phyloP scores from a whole-genome alignment of 495 filamentous ascomycete species.

The Penicillium goetzii region DNA sequence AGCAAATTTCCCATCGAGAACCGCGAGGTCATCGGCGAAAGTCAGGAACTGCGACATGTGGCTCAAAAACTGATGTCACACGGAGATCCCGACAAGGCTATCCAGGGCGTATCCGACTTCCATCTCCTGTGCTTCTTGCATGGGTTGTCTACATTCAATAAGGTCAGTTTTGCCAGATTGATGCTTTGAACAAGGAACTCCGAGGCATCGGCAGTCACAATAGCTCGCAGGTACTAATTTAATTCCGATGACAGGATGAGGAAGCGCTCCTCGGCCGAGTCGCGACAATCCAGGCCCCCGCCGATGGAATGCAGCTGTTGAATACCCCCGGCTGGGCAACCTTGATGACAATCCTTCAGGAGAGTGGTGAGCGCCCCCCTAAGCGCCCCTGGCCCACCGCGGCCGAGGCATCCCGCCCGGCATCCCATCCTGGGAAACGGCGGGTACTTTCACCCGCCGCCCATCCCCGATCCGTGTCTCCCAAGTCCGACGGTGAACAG shows the following conservation, averaged over 20 bases:
- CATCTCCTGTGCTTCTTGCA: slow-evolving; percentile 89
- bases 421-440: slow-evolving; percentile 37
- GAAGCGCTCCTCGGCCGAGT: slow-evolving; percentile 83
- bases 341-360: slow-evolving; percentile 86
- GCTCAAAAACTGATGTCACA: slow-evolving; percentile 63
- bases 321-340: slow-evolving; percentile 90
- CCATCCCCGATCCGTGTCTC: slow-evolving; percentile 45
- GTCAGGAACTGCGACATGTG: slow-evolving; percentile 71
- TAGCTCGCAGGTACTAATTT: slow-evolving; percentile 20
- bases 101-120: slow-evolving; percentile 82
- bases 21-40: slow-evolving; percentile 79
- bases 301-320: slow-evolving; percentile 78
- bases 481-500: slow-evolving; percentile 63
- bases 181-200: background rate
- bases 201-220: background rate
- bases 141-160: slow-evolving; percentile 74
- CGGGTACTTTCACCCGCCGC: slow-evolving; percentile 28
- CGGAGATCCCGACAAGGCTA: slow-evolving; percentile 62
- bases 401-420: slow-evolving; percentile 43
- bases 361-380: slow-evolving; percentile 93
- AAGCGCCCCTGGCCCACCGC: slow-evolving; percentile 69
- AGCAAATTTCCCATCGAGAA: slow-evolving; percentile 86
- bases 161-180: slow-evolving; percentile 58
- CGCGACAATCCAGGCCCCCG: slow-evolving; percentile 74
- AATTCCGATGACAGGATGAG: slow-evolving; percentile 69